Conservation (phyloP, 257 asterid species). For the Jacaranda mimosifolia region DNA sequence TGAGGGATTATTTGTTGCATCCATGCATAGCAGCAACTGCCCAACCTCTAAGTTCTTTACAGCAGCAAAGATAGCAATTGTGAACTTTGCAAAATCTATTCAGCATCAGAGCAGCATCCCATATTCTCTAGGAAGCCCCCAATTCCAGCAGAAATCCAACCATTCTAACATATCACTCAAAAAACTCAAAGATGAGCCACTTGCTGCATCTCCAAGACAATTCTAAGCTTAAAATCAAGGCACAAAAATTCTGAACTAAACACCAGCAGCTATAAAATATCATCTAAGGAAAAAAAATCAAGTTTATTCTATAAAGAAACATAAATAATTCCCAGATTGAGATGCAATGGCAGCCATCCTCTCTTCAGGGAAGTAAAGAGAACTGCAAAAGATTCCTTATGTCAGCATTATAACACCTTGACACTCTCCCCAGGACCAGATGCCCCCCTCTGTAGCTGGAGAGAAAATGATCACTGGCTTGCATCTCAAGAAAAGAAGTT, state of each 20-base stretch:
- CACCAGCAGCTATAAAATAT: constrained; percentile 36
- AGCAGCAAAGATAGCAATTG: no score
- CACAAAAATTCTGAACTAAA: no score
- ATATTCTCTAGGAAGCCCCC: no score
- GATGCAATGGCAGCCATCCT: constrained; percentile 92
- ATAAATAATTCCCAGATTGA: constrained; percentile 44
- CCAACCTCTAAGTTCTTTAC: constrained; percentile 42
- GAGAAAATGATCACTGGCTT: constrained; percentile 78
- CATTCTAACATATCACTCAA: no score
- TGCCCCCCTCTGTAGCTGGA: constrained; percentile 78
- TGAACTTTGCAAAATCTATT: constrained; percentile 66
- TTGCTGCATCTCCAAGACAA: no score
- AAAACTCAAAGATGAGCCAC: no score
- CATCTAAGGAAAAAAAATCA: constrained; percentile 22
- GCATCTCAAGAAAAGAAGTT: constrained; percentile 95
- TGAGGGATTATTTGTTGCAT: no score
- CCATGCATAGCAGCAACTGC: no score
- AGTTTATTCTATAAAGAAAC: constrained; percentile 2
- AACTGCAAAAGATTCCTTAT: constrained; percentile 80
- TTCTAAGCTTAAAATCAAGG: no score
- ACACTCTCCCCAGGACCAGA: constrained; percentile 82
- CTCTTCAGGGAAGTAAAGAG: constrained; percentile 94
- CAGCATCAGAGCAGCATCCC: no score
- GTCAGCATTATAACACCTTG: constrained; percentile 79
- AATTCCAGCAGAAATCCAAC: no score